Percentiles rank a stretch among this genome's conserved stretches.
Conservation (phyloP, 768 basidiomycete species). For the Leccinum variicolor region DNA sequence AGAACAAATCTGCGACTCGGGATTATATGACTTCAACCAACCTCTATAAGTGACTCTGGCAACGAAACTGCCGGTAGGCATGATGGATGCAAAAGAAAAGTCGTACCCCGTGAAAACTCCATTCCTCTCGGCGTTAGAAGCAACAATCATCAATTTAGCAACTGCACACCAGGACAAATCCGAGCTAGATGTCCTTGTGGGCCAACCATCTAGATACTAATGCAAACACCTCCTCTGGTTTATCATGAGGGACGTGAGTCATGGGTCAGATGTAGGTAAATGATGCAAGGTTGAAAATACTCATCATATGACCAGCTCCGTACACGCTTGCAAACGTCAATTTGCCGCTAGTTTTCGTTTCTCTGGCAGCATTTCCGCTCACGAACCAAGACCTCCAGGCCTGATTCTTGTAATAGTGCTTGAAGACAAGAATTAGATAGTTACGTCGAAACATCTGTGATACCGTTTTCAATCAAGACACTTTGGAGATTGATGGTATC, state of each 20-base stretch:
- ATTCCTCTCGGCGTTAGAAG: not conserved
- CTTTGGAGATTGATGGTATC: constrained; percentile 61
- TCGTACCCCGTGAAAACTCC: not conserved
- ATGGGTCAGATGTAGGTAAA: constrained; percentile 15
- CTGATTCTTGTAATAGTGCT: constrained; percentile 27
- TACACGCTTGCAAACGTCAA: constrained; percentile 63
- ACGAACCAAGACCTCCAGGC: constrained; percentile 54
- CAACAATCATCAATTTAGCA: not conserved
- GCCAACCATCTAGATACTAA: constrained; percentile 68
- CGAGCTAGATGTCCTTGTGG: constrained; percentile 34
- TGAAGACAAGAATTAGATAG: constrained; percentile 7
- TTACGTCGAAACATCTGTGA: constrained; percentile 53
- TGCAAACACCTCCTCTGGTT: constrained; percentile 57
- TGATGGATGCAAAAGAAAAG: not conserved
- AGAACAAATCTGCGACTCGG: not conserved
- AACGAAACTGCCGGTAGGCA: not conserved
- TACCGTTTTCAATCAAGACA: constrained; percentile 71
- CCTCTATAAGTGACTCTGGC: not conserved
- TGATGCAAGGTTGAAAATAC: constrained; percentile 14
- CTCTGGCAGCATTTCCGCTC: constrained; percentile 51
- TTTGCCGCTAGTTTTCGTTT: constrained; percentile 50
- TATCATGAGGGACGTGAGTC: constrained; percentile 61
- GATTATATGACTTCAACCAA: too few relatives aligned
- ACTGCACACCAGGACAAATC: constrained; percentile 1
- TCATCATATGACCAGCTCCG: constrained; percentile 74